Evolutionary conservation across 78 protist genomes (phyloP).

Genomic region (Dictyostelium discoideum): dicty_2.7 NC_007088.5:6595001-6595500

Average conservation of each 20-base stretch:
- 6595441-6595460: background rate
- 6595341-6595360: background rate
- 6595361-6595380: background rate
- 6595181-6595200: background rate
- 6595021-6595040: background rate
- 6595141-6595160: background rate
- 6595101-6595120: background rate
- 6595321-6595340: background rate
- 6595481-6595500: background rate
- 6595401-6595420: background rate
- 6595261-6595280: background rate
- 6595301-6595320: background rate
- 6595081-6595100: background rate
- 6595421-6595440: background rate
- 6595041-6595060: background rate
- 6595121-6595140: background rate
- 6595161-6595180: background rate
- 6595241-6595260: background rate
- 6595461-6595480: background rate
- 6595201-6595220: constrained; percentile 8
- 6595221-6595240: background rate
- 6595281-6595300: background rate
- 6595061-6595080: background rate
- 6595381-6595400: background rate
- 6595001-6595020: background rate